phyloP scores from a whole-genome alignment of 768 basidiomycete genomes.

The Collybia sp. region DNA sequence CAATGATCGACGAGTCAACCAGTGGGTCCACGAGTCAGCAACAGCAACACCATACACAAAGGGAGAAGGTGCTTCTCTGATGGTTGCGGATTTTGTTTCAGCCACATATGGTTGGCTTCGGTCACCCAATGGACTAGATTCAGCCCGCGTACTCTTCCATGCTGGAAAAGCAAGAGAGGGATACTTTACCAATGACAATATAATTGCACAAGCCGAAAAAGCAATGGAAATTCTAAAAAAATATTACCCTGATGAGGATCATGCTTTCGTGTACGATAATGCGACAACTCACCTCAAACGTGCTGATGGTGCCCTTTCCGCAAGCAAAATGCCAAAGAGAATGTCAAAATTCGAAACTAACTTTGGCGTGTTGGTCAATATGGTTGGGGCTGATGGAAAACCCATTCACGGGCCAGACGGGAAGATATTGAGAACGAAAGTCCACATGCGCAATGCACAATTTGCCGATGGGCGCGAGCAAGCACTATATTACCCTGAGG shows the following conservation, averaged over 20 bases:
- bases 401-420: neutral
- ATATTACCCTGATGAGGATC: slow-evolving; percentile 16
- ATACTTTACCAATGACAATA: slow-evolving; percentile 15
- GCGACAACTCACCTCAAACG: slow-evolving; percentile 10
- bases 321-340: slow-evolving; percentile 17
- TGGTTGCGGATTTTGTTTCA: slow-evolving; percentile 29
- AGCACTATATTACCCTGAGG: neutral
- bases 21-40: slow-evolving; percentile 19
- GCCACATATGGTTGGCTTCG: slow-evolving; percentile 16
- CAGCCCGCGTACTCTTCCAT: slow-evolving; percentile 12
- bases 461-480: neutral
- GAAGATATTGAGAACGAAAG: neutral
- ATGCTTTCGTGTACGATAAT: slow-evolving; percentile 1
- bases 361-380: neutral
- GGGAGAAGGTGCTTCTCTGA: slow-evolving; percentile 26
- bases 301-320: slow-evolving; percentile 17
- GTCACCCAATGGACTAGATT: neutral
- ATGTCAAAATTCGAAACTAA: neutral
- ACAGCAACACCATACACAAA: slow-evolving; percentile 18
- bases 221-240: slow-evolving; percentile 20
- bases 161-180: slow-evolving; percentile 17
- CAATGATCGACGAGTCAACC: slow-evolving; percentile 18
- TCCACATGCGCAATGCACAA: slow-evolving; percentile 1
- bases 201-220: neutral
- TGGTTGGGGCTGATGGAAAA: neutral